Conservation (phyloP, 306 rosid species). For the Cicer judaicum region DNA sequence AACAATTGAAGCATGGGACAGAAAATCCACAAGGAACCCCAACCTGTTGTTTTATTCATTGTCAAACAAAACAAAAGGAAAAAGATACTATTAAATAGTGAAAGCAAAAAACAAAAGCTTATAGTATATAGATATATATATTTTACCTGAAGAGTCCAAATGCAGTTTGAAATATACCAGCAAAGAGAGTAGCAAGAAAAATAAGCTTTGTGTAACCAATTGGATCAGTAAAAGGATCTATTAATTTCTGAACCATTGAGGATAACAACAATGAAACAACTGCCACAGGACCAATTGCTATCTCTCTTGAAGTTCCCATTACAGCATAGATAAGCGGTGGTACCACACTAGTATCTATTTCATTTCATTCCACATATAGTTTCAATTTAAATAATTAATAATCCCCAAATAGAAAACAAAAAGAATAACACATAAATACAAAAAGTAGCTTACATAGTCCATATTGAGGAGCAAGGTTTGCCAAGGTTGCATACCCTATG, state of each 20-base stretch:
- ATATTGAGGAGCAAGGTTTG: slow-evolving; percentile 83
- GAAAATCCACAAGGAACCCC: slow-evolving; percentile 78
- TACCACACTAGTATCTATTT: slow-evolving; percentile 80
- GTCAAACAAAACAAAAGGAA: not conserved
- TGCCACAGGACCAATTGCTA: slow-evolving; percentile 92
- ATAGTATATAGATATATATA: not conserved
- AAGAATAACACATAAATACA: not conserved
- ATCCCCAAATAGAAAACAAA: not conserved
- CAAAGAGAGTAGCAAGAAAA: slow-evolving; percentile 74
- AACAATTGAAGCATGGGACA: slow-evolving; percentile 73
- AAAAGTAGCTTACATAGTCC: slow-evolving; percentile 76
- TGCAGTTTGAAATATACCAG: slow-evolving; percentile 79
- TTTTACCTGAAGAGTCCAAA: slow-evolving; percentile 74
- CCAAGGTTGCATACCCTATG: slow-evolving; percentile 89
- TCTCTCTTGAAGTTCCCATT: slow-evolving; percentile 87
- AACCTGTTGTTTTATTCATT: slow-evolving; percentile 49
- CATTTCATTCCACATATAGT: slow-evolving; percentile 10
- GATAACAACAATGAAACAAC: slow-evolving; percentile 79
- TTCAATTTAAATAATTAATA: not conserved
- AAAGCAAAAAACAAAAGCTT: not conserved
- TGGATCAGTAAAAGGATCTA: slow-evolving; percentile 69
- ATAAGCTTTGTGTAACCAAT: slow-evolving; percentile 66
- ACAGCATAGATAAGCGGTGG: slow-evolving; percentile 89
- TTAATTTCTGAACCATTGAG: slow-evolving; percentile 68
- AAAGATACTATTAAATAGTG: no score